Evolutionary conservation across 352 stramenopile species (phyloP).

Genomic region (Phytopythium sindhum): DNA sequence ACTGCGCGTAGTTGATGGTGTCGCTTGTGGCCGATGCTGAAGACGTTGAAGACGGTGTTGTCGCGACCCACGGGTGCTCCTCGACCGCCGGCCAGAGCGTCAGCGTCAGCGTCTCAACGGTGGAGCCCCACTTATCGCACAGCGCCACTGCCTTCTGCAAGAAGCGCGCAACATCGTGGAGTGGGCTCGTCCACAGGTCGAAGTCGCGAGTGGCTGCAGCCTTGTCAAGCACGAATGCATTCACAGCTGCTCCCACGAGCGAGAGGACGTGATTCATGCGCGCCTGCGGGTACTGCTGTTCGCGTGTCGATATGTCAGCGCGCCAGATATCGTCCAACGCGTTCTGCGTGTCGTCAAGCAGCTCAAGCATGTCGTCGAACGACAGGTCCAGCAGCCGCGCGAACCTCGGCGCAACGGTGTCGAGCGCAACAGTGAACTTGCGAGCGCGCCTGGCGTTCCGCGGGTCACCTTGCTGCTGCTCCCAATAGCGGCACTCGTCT

Average conservation of each 20-base stretch:
- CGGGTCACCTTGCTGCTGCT: constrained; percentile 39
- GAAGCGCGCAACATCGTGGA: constrained; percentile 55
- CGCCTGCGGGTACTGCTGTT: constrained; percentile 75
- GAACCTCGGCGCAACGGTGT: constrained; percentile 83
- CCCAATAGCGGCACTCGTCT: constrained; percentile 90
- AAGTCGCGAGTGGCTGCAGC: constrained; percentile 28
- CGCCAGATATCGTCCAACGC: constrained; percentile 89
- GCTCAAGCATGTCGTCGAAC: constrained; percentile 78
- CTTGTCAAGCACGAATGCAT: constrained; percentile 60
- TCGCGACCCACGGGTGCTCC: constrained; percentile 70
- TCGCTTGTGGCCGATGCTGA: constrained; percentile 13
- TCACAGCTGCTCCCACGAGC: constrained; percentile 75
- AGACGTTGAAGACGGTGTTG: not conserved
- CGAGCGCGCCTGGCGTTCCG: constrained; percentile 59
- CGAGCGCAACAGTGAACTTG: constrained; percentile 77
- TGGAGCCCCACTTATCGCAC: constrained; percentile 80
- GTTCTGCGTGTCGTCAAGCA: constrained; percentile 85
- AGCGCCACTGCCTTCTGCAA: constrained; percentile 62
- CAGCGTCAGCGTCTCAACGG: constrained; percentile 72
- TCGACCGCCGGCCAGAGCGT: constrained; percentile 77
- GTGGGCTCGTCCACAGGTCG: constrained; percentile 66
- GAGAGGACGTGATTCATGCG: constrained; percentile 89
- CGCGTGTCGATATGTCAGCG: constrained; percentile 44
- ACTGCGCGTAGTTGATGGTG: constrained; percentile 22
- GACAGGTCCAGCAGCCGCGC: constrained; percentile 47